Conservation (phyloP, 1,139 yeast species). For the Zygoascus sp. region DNA sequence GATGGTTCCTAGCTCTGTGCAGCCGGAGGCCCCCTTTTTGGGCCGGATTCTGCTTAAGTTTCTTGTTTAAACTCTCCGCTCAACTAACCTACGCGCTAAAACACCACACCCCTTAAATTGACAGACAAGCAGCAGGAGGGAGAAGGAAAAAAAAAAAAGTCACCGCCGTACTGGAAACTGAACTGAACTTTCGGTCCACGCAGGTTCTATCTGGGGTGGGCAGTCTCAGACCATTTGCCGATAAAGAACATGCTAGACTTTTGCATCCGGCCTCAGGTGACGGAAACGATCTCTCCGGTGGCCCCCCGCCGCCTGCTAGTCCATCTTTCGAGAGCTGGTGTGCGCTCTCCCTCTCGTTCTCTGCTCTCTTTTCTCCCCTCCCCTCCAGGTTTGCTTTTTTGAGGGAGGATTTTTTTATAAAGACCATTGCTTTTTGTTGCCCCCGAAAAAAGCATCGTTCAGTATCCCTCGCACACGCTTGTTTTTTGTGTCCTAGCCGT, state of each 20-base stretch:
- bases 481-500: not conserved
- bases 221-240: not conserved
- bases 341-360: too few relatives aligned
- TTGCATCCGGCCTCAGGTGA: too few relatives aligned
- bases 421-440: not conserved
- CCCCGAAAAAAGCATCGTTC: not conserved
- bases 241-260: too few relatives aligned
- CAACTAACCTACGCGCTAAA: not conserved
- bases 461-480: not conserved
- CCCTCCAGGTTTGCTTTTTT: not conserved
- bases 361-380: too few relatives aligned
- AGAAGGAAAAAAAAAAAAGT: not conserved
- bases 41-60: not conserved
- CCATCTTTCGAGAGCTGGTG: too few relatives aligned
- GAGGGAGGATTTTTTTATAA: not conserved
- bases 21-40: not conserved
- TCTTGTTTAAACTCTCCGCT: conserved; percentile 1
- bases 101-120: conserved; percentile 1
- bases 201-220: too few relatives aligned
- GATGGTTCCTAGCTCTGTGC: not conserved
- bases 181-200: too few relatives aligned
- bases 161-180: too few relatives aligned
- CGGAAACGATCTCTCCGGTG: too few relatives aligned
- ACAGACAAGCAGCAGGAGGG: not conserved
- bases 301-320: too few relatives aligned